Evolutionary conservation across 1,284 basidiomycete genomes (phyloP).

Genomic region (Abortiporus biennis): DNA sequence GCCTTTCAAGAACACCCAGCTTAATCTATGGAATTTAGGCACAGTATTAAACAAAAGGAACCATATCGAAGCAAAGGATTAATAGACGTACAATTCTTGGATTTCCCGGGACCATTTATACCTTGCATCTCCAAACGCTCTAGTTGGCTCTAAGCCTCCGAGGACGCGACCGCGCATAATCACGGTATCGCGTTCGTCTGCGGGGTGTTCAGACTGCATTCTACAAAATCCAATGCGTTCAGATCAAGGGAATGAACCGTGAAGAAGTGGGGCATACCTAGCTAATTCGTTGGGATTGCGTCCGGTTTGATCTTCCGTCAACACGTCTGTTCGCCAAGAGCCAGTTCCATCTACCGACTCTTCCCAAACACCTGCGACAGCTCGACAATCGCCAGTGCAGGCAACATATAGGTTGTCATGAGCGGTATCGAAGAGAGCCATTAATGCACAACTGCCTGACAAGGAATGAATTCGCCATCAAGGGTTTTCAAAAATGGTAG

Average conservation of each 20-base stretch:
- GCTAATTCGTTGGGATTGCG: constrained; percentile 79
- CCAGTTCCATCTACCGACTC: constrained; percentile 49
- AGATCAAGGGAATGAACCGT: neutral
- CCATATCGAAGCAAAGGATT: neutral
- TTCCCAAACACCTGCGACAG: constrained; percentile 93
- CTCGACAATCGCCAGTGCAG: constrained; percentile 90
- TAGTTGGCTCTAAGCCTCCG: constrained; percentile 90
- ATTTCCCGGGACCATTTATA: constrained; percentile 85
- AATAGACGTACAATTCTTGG: constrained; percentile 59
- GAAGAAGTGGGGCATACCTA: constrained; percentile 37
- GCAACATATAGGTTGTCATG: constrained; percentile 84
- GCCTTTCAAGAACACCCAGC: constrained; percentile 60
- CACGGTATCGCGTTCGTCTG: constrained; percentile 75
- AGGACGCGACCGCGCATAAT: constrained; percentile 84
- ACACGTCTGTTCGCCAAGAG: constrained; percentile 84
- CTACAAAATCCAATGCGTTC: constrained; percentile 32
- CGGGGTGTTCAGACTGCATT: constrained; percentile 86
- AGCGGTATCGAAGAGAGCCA: constrained; percentile 81
- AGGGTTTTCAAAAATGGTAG: neutral
- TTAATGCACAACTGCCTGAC: constrained; percentile 81
- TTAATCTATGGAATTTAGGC: constrained; percentile 47
- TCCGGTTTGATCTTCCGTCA: constrained; percentile 95
- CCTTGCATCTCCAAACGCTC: constrained; percentile 92
- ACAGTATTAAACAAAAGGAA: constrained; percentile 5
- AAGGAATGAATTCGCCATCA: constrained; percentile 7